Base-by-base conservation (phyloP, 495 filamentous ascomycete species). In the Talaromyces stipitatus region DNA sequence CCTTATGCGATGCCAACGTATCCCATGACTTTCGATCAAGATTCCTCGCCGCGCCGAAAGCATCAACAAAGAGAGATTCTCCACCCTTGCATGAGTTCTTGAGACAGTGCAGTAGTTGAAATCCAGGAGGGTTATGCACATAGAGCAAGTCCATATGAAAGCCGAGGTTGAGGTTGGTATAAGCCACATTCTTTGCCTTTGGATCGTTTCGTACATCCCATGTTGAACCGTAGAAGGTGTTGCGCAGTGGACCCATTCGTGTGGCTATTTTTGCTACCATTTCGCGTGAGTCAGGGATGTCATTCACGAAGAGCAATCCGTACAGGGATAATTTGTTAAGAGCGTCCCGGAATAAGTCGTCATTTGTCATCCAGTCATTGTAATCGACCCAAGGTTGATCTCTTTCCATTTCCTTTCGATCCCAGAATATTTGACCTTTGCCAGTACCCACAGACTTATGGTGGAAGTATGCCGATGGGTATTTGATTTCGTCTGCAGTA, bases 121-220 rank as follows among this genome's bases (percentile, higher is more conserved):
- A 78, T 18, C 83, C 82, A 1, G 92, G 92, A 8, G 89, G 82
- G 23, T 88, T 81, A 12, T 78, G 72, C 76, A 92, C 86, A 75
- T 97, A 97, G 65, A 95, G 78, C 26, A 96, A 80, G 64, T 97
- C 92, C 86, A 95, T 92, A 69, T 97, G 92, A 33, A 94, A 82
- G 16, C 87, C 88, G 1, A 96, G 82, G 61, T 82, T 82, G 43
- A 84, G 74, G 65, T 74, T 82, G 3, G 92, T 96, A 72, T 97
- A 96, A 12, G 92, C 92, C 7, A 97, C 85, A 62, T 97, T 97
- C 66, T 89, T 90, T 38, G 91, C 88, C 45, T 85, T 60, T 2
- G 87, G 83, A 29, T 91, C 84, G 8, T 78, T 85, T 54, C 78
- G 82, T 24, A 97, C 92, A 70, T 96, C 89, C 88, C 90, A 96